Conservation (phyloP, 2,329 filamentous ascomycete species). For the Fusarium sp. region DNA sequence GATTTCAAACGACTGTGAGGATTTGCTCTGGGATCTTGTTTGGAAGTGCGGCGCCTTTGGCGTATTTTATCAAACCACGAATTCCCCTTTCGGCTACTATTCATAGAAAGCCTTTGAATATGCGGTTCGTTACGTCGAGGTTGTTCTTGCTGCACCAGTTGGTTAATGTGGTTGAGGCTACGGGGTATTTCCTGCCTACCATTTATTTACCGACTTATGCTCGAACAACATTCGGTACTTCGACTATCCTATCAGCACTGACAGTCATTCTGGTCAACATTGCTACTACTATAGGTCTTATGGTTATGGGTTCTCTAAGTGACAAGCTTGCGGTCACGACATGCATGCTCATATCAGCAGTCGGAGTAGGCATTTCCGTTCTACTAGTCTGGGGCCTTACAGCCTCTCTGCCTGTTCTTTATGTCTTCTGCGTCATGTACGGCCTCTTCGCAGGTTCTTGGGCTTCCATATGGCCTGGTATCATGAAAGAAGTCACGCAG, state of each 20-base stretch:
- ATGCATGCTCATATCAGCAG: constrained; percentile 64
- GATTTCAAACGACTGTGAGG: constrained; percentile 57
- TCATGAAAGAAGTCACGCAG: constrained; percentile 54
- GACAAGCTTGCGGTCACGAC: constrained; percentile 61
- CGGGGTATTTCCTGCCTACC: constrained; percentile 69
- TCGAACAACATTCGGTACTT: constrained; percentile 55
- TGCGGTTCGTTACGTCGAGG: constrained; percentile 60
- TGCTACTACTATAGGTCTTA: constrained; percentile 64
- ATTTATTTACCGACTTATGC: constrained; percentile 69
- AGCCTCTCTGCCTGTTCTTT: constrained; percentile 61
- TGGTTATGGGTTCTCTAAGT: constrained; percentile 55
- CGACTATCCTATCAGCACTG: constrained; percentile 59
- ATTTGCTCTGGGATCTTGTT: constrained; percentile 61
- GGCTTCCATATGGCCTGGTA: constrained; percentile 67
- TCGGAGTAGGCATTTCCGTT: constrained; percentile 63
- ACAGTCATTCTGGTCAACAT: constrained; percentile 67
- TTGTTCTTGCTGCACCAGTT: constrained; percentile 66
- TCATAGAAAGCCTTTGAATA: constrained; percentile 49
- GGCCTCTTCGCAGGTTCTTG: constrained; percentile 72
- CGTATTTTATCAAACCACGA: constrained; percentile 64
- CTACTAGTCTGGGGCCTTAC: constrained; percentile 70
- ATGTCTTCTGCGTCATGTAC: constrained; percentile 69
- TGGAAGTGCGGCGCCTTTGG: constrained; percentile 60
- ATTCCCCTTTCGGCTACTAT: constrained; percentile 52
- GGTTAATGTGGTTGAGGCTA: constrained; percentile 65